phyloP scores from a whole-genome alignment of 2,329 filamentous ascomycete genomes.

The Scleromitrula shiraiana region DNA sequence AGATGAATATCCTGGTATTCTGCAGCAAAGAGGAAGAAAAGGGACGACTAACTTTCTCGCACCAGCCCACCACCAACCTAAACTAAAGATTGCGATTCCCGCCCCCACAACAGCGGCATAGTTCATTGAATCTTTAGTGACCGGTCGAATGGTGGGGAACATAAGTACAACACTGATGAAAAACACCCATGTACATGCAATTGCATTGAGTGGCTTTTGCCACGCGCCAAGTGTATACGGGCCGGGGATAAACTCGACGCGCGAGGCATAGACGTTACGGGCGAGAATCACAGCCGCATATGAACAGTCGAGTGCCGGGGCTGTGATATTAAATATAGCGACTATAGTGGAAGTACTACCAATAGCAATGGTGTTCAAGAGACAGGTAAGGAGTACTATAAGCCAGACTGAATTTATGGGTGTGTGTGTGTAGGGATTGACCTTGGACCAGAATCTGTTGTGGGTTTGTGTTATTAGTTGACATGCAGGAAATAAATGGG shows the following conservation, averaged over 20 bases:
- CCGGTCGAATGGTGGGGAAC: conserved; percentile 40
- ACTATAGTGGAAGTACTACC: conserved; percentile 43
- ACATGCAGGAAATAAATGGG: neutral
- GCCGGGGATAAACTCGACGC: conserved; percentile 31
- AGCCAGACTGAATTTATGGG: conserved; percentile 58
- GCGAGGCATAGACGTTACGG: conserved; percentile 20
- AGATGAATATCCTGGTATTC: no score
- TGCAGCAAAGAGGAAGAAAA: no score
- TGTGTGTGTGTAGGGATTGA: conserved; percentile 47
- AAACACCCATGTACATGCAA: conserved; percentile 52
- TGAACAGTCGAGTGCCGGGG: conserved; percentile 42
- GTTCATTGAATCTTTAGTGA: conserved; percentile 44
- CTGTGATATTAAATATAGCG: conserved; percentile 45
- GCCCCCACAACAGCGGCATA: conserved; percentile 40
- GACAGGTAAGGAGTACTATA: conserved; percentile 48
- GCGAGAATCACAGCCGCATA: conserved; percentile 53
- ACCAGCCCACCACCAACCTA: conserved; percentile 38
- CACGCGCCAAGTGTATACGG: conserved; percentile 49
- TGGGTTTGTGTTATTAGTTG: neutral
- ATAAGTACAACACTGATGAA: conserved; percentile 56
- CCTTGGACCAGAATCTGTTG: conserved; percentile 40
- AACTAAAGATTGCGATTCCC: conserved; percentile 41
- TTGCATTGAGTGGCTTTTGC: conserved; percentile 45
- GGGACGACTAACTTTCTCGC: conserved; percentile 18
- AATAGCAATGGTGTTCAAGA: conserved; percentile 43